Base-by-base conservation (phyloP, 1,284 basidiomycete genomes). In the Boletellus sp. region DNA sequence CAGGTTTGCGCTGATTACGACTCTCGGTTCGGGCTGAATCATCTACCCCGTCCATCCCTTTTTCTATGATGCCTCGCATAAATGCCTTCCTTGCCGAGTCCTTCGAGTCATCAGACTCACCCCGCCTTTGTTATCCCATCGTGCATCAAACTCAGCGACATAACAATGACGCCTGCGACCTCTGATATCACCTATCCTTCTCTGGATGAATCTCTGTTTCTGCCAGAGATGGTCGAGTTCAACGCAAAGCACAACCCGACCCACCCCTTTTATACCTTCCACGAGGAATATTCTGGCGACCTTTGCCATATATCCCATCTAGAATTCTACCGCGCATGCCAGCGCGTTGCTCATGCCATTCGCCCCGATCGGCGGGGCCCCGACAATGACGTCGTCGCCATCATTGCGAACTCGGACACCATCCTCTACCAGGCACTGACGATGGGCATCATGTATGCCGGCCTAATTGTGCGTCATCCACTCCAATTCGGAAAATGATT, bases 321-420 rank as follows among this genome's bases (percentile, higher is more conserved):
- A 2, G 67, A 69, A 41, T 69, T 69, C 45, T 53, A 48, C 16
- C 55, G 58, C 0, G 67, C 67, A 2, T 50, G 53, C 19, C 67
- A 68, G 21, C 58, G 66, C 2, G 42, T 59, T 19, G 68, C 67
- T 0, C 57, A 58, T 27, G 46, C 53, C 7, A 11, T 69, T 16
- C 58, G 60, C 8, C 62, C 60, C 1, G 29, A 44, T n/a, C 39
- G 52, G 2, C 19, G 46, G 6, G 54, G 57, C 2, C 20, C 41
- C 0, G 54, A 60, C 10, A 52, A 54, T 4, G 37, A 42, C 4
- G 50, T 68, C 1, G 40, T 71, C 7, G 63, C 45, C 0, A 42
- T 69, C 20, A 54, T 71, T 5, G 61, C 56, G 2, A 54, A 58
- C 9, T 50, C 52, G 4, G 69, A 71, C 36, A 57, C 59, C 6